phyloP scores from a whole-genome alignment of 2,329 filamentous ascomycete genomes.

The Penicillium sclerotiorum region DNA sequence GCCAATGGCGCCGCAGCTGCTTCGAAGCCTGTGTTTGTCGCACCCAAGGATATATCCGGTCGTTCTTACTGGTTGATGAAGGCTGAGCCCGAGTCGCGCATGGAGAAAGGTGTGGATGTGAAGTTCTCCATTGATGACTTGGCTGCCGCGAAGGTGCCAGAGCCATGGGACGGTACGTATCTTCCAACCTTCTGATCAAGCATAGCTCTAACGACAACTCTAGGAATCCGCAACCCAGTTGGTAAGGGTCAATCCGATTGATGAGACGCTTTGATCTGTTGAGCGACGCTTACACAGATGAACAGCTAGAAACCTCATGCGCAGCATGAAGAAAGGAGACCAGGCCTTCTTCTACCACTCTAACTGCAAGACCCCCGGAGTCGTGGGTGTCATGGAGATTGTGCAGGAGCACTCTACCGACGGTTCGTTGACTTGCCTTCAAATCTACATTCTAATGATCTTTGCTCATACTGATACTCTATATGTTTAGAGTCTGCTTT shows the following conservation, averaged over 20 bases:
- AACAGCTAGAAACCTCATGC: slow-evolving; percentile 81
- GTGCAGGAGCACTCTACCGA: slow-evolving; percentile 82
- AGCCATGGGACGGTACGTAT: slow-evolving; percentile 84
- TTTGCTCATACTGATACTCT: slow-evolving; percentile 15
- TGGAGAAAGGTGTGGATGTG: slow-evolving; percentile 85
- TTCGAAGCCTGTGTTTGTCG: slow-evolving; percentile 10
- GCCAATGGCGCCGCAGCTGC: slow-evolving; percentile 22
- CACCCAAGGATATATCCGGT: slow-evolving; percentile 23
- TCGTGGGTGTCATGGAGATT: slow-evolving; percentile 87
- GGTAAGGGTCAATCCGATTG: slow-evolving; percentile 33
- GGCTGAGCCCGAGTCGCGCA: slow-evolving; percentile 81
- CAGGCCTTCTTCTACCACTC: slow-evolving; percentile 97
- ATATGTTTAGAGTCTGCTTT: slow-evolving; percentile 64
- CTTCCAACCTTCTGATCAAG: background rate
- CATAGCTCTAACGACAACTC: slow-evolving; percentile 24
- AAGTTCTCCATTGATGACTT: slow-evolving; percentile 95
- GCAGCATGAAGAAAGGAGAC: slow-evolving; percentile 88
- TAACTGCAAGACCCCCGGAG: slow-evolving; percentile 85
- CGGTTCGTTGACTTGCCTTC: slow-evolving; percentile 60
- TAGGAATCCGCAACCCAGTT: slow-evolving; percentile 49
- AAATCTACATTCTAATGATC: too few relatives aligned
- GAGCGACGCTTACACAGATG: slow-evolving; percentile 18
- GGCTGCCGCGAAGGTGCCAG: slow-evolving; percentile 69
- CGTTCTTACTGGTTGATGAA: slow-evolving; percentile 78
- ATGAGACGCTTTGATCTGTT: too few relatives aligned